Evolutionary conservation across 1,284 basidiomycete genomes (phyloP).

Genomic region (Apiotrichum akiyoshidainum): DNA sequence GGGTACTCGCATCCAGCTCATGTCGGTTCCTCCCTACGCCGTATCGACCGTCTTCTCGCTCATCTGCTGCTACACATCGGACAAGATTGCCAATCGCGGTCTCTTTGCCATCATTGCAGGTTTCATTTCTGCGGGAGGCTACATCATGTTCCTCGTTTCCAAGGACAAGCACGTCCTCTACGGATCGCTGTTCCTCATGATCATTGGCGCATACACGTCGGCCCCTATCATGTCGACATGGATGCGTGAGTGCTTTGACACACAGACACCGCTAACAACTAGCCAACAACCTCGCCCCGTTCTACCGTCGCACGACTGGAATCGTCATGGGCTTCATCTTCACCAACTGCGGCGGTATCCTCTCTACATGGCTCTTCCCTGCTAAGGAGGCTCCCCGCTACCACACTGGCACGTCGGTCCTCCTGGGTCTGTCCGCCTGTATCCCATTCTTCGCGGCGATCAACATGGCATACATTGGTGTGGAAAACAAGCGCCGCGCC

Average conservation of each 20-base stretch:
- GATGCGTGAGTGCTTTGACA: conserved; percentile 20
- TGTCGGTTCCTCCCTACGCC: conserved; percentile 58
- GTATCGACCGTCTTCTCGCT: conserved; percentile 56
- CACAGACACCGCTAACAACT: too few relatives aligned
- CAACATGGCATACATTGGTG: conserved; percentile 19
- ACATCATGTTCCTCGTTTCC: conserved; percentile 38
- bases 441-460: conserved; percentile 17
- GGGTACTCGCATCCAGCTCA: conserved; percentile 42
- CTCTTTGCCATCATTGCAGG: conserved; percentile 36
- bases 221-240: conserved; percentile 37
- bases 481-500: conserved; percentile 14
- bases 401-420: conserved; percentile 43
- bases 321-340: conserved; percentile 58
- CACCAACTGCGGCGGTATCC: conserved; percentile 60
- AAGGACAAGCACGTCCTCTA: conserved; percentile 35
- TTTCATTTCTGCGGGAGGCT: conserved; percentile 34
- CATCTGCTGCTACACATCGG: conserved; percentile 57
- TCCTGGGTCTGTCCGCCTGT: conserved; percentile 16
- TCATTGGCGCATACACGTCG: conserved; percentile 41
- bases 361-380: conserved; percentile 58
- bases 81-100: conserved; percentile 57
- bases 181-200: conserved; percentile 43
- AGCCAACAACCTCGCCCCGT: conserved; percentile 60
- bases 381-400: conserved; percentile 54
- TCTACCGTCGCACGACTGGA: conserved; percentile 57